Base-by-base conservation (phyloP, 2,329 filamentous ascomycete genomes). In the Parascedosporium putredinis region DNA sequence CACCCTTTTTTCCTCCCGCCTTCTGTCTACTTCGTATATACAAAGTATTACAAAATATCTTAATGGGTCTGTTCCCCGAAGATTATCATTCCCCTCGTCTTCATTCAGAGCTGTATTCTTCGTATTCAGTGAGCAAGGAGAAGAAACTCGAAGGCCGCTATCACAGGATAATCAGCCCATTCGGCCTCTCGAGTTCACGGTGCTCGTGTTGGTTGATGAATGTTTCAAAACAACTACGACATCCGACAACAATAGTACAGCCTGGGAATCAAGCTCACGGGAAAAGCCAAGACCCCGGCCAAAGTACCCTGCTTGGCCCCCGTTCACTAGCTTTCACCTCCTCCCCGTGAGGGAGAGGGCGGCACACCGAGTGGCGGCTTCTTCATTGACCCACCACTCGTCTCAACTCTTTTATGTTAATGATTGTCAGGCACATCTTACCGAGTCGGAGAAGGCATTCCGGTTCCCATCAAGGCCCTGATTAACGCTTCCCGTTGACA, bases 401-500 rank as follows among this genome's bases (percentile, higher is more conserved):
- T 40, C 14, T 40, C 14, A 22, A 40, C 18, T 18, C 22, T 18
- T 18, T 40, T 20, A 40, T 40, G n/a, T n/a, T 18, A 40, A 40
- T 40, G 36, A 40, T 40, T 18, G 36, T 40, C 36, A 40, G 36
- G 36, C n/a, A 40, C 36, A 40, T 40, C n/a, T 40, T 40, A 20
- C 36, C 36, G 36, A 40, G 36, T 18, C 36, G 36, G 36, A 40
- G 36, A 18, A 6, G 36, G n/a, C 9, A 40, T 18, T 40, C 36
- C 36, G 36, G 36, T 40, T 40, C 36, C 22, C 36, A 20, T n/a
- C 14, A 40, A 18, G 36, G 36, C 36, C 36, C 36, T 40, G 36
- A 40, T 40, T 40, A 18, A 18, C 36, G 22, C n/a, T 40, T 20
- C 36, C 36, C 22, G 18, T 18, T 20, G 5, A 20, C 36, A 18